Conservation (phyloP, 2,329 filamentous ascomycete genomes). For the Cucurbitaria berberidis region DNA sequence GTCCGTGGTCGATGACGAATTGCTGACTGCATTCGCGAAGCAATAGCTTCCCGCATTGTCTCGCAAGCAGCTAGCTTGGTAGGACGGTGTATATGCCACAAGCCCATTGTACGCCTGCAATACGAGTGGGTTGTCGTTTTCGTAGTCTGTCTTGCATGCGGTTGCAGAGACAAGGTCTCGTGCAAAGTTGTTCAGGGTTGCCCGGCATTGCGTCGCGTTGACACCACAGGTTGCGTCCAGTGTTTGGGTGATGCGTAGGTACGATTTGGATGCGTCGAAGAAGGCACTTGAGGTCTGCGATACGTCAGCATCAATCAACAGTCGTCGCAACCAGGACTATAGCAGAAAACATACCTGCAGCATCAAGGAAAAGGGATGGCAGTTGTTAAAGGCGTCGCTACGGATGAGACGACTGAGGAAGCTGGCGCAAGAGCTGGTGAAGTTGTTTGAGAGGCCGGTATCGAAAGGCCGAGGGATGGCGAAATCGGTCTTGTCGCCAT, state of each 20-base stretch:
- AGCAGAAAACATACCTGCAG: conserved; percentile 70
- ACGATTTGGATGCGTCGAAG: conserved; percentile 77
- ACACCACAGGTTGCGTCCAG: conserved; percentile 80
- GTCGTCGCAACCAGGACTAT: background rate
- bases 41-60: conserved; percentile 71
- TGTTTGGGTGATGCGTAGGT: conserved; percentile 74
- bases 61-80: conserved; percentile 79
- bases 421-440: conserved; percentile 63
- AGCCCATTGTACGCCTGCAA: conserved; percentile 77
- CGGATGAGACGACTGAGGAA: conserved; percentile 74
- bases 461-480: conserved; percentile 55
- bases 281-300: conserved; percentile 79
- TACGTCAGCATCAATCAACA: conserved; percentile 11
- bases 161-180: conserved; percentile 64
- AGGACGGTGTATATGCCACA: conserved; percentile 76
- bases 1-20: conserved; percentile 71
- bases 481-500: conserved; percentile 26
- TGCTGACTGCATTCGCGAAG: conserved; percentile 84
- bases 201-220: conserved; percentile 68
- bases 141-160: conserved; percentile 76
- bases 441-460: conserved; percentile 58
- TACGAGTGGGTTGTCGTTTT: conserved; percentile 71
- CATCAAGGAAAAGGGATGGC: conserved; percentile 84
- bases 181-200: conserved; percentile 70
- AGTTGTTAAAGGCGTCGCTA: conserved; percentile 71